Evolutionary conservation across 805 yeast species (phyloP), one percentile per base, ranked within the genome.

Genomic region (Saccharomycopsis sp.): DNA sequence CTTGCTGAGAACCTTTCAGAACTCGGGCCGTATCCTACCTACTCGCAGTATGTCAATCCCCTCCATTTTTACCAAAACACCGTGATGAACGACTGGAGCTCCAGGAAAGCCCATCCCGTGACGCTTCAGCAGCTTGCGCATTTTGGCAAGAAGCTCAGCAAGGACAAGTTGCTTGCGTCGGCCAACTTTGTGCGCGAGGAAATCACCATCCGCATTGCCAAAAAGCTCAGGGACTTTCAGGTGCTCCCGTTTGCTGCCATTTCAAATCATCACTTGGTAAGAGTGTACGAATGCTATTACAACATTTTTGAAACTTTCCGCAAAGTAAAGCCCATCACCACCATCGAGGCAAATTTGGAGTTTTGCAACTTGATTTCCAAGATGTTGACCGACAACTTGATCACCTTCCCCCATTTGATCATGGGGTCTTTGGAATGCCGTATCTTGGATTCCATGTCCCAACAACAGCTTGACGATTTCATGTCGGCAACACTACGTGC

Each of bases 351-450:
- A 40, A 89, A 89, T 55, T 77, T 73, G 30, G 61, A 60, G 49
- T 88, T 89, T 57, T 80, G 94, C 54, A 64, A 65, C 19, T 69
- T 75, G 39, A 62, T 88, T 42, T 68, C 73, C 20, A 65, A 69
- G 23, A 71, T 87, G 48, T 63, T 89, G 50, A 68, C 69, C 20
- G 86, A 80, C 57, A 95, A 89, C 60, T 69, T 86, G 36, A 64
- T 80, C 41, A 83, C 86, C 48, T 66, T 89, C 45, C 92, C 96
- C 1, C 89, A 88, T 57, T 65, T 88, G 45, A 81, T 89, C 68
- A 83, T 87, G 87, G 97, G 97, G 1, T 86, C 94, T 1, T 63
- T 87, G 35, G 96, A 89, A 53, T 79, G 79, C 48, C 73, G 82
- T 10, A 75, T 80, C 27, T 55, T 80, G 36, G 59, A 59, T 18